These are phyloP conservation scores for Brassica napus DNA, from an alignment of 345 rosid species.

Conservation along the genomic window Da-Ae NC_063445.1:26352501-26353000, in stretches of 20 bases:
- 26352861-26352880: conserved; percentile 58
- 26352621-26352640: conserved; percentile 45
- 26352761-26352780: conserved; percentile 89
- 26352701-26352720: conserved; percentile 82
- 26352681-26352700: conserved; percentile 72
- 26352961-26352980: conserved; percentile 90
- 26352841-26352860: conserved; percentile 76
- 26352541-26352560: conserved; percentile 32
- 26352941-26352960: conserved; percentile 78
- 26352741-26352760: conserved; percentile 86
- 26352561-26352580: conserved; percentile 26
- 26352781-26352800: conserved; percentile 39
- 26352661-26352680: conserved; percentile 35
- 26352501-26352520: conserved; percentile 22
- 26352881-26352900: conserved; percentile 36
- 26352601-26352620: conserved; percentile 66
- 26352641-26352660: conserved; percentile 30
- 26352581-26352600: neutral
- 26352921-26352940: conserved; percentile 65
- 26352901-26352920: conserved; percentile 85
- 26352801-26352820: conserved; percentile 41
- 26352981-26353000: conserved; percentile 86
- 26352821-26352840: conserved; percentile 81
- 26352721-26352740: conserved; percentile 79
- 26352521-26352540: conserved; percentile 5